Evolutionary conservation across 2,329 filamentous ascomycete genomes (phyloP).

Genomic region (Clarireedia paspali): DNA sequence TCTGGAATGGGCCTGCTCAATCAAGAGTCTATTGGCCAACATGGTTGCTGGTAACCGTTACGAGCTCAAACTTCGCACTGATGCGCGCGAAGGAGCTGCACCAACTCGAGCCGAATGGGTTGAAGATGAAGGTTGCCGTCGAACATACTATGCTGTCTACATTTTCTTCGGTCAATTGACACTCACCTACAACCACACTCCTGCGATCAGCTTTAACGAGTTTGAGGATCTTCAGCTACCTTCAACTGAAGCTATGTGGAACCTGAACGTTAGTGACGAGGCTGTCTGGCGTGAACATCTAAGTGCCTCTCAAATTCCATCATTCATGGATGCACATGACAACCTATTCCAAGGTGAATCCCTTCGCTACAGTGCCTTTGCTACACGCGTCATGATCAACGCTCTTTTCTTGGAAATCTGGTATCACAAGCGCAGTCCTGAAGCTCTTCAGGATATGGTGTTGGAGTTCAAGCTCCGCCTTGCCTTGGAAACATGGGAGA

Average conservation of each 20-base stretch:
- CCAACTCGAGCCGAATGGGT: conserved; percentile 89
- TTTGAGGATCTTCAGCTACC: conserved; percentile 90
- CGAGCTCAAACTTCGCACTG: conserved; percentile 86
- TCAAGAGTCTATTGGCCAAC: conserved; percentile 95
- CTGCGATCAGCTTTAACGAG: conserved; percentile 96
- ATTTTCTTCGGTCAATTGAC: conserved; percentile 97
- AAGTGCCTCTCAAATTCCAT: conserved; percentile 62
- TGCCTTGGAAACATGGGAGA: conserved; percentile 98
- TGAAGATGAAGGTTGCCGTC: conserved; percentile 90
- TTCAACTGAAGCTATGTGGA: conserved; percentile 92
- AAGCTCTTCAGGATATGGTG: conserved; percentile 92
- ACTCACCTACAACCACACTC: conserved; percentile 94
- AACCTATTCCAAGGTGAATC: conserved; percentile 90
- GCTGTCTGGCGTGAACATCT: conserved; percentile 77
- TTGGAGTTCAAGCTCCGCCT: conserved; percentile 96
- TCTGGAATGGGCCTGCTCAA: conserved; percentile 96
- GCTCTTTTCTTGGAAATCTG: conserved; percentile 96
- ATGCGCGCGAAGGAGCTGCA: conserved; percentile 68
- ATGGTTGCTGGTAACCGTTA: conserved; percentile 98
- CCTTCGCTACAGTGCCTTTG: conserved; percentile 90
- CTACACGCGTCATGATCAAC: conserved; percentile 97
- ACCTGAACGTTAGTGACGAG: conserved; percentile 70
- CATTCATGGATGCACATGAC: conserved; percentile 90
- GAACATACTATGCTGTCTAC: conserved; percentile 97
- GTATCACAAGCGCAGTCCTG: conserved; percentile 98